Evolutionary conservation across 257 asterid species (phyloP), one percentile per base, ranked within the genome.

Genomic region (Gynochthodes officinalis): DNA sequence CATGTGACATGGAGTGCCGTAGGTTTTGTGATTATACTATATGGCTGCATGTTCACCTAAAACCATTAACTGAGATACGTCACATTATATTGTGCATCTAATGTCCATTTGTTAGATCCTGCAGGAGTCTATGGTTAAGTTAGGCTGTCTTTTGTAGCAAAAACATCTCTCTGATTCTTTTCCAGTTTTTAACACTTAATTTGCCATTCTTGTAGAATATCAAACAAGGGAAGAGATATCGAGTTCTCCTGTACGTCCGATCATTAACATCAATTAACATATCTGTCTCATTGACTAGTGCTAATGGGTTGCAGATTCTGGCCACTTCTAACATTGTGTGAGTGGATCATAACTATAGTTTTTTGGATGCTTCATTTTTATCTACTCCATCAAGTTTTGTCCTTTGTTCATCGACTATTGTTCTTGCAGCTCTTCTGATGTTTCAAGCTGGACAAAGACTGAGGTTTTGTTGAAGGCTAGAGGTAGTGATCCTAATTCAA

Each of bases 161-260:
- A 44, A 49, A 16, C 35, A 32, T 48, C 60, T 72, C 52, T 33
- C 35, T 71, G 13, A 72, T 44, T 69, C 69, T 19, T 64, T 44
- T 67, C 55, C 65, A 74, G 23, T 57, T 43, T 68, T 52, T 66
- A 75, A 19, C 39, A 39, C 61, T 39, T 48, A 19, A 5, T 52
- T 65, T 76, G 76, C 21, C 67, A 30, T 64, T 76, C 65, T 64
- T 84, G 86, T 89, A 93, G 98, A 89, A 89, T 76, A 84, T 93
- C 76, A 92, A 88, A 85, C 79, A 89, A 62, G 97, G 93, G 79
- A 93, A 89, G 86, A 65, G 88, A 1, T 94, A 89, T 82, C 91
- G 89, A 73, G 84, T 94, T 78, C 85, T 84, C 37, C 57, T 94
- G 35, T 89, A 94, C 75, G 86, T 84, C 79, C 96, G 95, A 67